Base-by-base conservation (phyloP, 306 rosid genomes). In the Potentilla sterilis region DNA sequence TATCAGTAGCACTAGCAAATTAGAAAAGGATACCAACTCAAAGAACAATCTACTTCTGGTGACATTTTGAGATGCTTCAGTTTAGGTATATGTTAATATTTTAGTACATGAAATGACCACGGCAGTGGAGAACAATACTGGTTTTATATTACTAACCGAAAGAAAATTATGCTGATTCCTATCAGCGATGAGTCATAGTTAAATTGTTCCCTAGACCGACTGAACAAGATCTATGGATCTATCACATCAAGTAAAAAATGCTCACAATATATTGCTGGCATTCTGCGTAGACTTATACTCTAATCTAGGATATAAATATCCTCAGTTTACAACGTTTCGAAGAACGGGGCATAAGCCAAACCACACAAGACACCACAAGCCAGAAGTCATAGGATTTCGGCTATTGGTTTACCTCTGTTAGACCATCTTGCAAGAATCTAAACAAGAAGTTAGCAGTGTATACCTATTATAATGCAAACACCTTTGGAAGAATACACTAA, bases 41-140 rank as follows among this genome's bases (percentile, higher is more conserved):
- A 14, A 62, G 21, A 10, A 9, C 14, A 62, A 32, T 32, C 22
- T 35, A 4, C 15, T 59, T 59, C 16, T 62, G 22, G 42, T 35
- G 67, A 35, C 21, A 15, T 14, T 59, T 32, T 62, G 68, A 63
- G 68, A 63, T 63, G 68, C 44, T 63, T 63, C 44, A 34, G 19
- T 62, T 6, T 12, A 19, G 40, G 19, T 11, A 4, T 34, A 2
- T 62, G 43, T 62, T 62, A 4, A 62, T 34, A 4, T 34, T 34
- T 13, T 62, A 7, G 43, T 32, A 35, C 41, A 12, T 9, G 35
- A 57, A 57, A 2, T 58, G 18, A 58, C 65, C 37, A 9, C 65
- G 6, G 42, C 42, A 34, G 41, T 34, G 41, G 67, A 62, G n/a
- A 62, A 13, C 28, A 28, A 28, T 24, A 13, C 43, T 63, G 7